phyloP scores from a whole-genome alignment of 345 rosid species.

The Microcos paniculata region DNA sequence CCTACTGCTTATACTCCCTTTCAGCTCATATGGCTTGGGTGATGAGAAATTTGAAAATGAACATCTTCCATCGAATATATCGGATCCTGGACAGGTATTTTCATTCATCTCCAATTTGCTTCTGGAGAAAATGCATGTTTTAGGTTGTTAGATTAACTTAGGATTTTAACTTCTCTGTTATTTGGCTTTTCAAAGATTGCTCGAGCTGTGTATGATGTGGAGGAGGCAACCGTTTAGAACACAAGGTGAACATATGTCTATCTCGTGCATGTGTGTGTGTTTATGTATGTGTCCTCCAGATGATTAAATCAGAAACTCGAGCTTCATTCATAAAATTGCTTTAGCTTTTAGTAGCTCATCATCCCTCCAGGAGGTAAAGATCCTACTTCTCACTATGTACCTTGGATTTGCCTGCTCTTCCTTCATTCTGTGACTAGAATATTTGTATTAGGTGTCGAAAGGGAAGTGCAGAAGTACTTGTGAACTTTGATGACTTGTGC shows the following conservation, averaged over 20 bases:
- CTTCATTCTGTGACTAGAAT: slow-evolving; percentile 33
- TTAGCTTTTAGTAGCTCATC: slow-evolving; percentile 89
- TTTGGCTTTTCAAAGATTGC: slow-evolving; percentile 57
- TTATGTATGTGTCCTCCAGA: slow-evolving; percentile 39
- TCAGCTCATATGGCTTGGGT: slow-evolving; percentile 79
- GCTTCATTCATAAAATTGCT: slow-evolving; percentile 74
- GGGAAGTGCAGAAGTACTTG: slow-evolving; percentile 86
- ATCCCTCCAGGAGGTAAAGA: slow-evolving; percentile 84
- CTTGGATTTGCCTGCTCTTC: slow-evolving; percentile 22
- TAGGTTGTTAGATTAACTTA: not conserved
- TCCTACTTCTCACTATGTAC: slow-evolving; percentile 1
- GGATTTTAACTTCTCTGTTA: slow-evolving; percentile 24
- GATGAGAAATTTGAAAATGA: slow-evolving; percentile 82
- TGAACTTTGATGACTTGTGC: slow-evolving; percentile 75
- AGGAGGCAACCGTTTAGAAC: slow-evolving; percentile 79
- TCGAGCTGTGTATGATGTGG: slow-evolving; percentile 81
- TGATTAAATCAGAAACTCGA: slow-evolving; percentile 76
- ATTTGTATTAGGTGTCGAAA: slow-evolving; percentile 74
- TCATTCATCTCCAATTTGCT: slow-evolving; percentile 23
- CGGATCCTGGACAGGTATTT: slow-evolving; percentile 81
- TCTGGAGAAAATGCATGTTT: not conserved
- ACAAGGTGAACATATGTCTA: slow-evolving; percentile 51
- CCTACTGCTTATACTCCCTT: slow-evolving; percentile 14
- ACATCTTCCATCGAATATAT: slow-evolving; percentile 57
- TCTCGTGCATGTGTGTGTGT: not conserved